These are phyloP conservation scores for Boletus subluridellus DNA, from an alignment of 1,284 basidiomycete genomes.

Conservation along the genomic window DNA sequence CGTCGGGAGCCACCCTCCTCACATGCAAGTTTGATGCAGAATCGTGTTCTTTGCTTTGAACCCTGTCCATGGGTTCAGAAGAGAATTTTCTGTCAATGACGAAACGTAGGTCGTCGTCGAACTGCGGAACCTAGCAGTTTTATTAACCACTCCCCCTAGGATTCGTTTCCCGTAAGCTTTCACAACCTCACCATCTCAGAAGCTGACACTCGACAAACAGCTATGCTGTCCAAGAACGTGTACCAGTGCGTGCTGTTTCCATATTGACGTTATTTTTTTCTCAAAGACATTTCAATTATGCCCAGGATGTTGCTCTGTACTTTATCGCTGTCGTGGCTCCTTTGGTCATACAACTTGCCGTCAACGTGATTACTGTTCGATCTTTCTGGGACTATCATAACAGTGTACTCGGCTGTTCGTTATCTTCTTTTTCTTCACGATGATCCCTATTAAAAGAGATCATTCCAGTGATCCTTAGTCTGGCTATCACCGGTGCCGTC, in stretches of 20 bases:
- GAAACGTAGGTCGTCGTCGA: constrained; percentile 51
- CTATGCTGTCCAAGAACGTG: constrained; percentile 78
- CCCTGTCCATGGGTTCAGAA: constrained; percentile 73
- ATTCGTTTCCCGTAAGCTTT: constrained; percentile 55
- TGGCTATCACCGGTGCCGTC: constrained; percentile 73
- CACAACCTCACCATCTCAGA: constrained; percentile 10
- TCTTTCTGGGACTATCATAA: constrained; percentile 90
- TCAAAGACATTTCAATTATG: neutral
- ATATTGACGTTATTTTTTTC: neutral
- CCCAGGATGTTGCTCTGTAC: constrained; percentile 55
- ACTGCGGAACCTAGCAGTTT: neutral
- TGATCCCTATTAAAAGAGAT: neutral
- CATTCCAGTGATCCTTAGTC: constrained; percentile 62
- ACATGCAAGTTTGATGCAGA: constrained; percentile 37
- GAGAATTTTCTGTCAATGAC: constrained; percentile 81
- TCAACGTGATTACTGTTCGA: constrained; percentile 69
- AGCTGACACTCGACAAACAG: constrained; percentile 47
- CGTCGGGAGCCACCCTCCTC: neutral
- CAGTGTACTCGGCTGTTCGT: constrained; percentile 70
- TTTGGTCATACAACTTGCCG: constrained; percentile 59
- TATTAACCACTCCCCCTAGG: constrained; percentile 20
- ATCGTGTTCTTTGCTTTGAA: constrained; percentile 67
- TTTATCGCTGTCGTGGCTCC: constrained; percentile 71
- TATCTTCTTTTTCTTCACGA: constrained; percentile 16
- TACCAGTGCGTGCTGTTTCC: constrained; percentile 56